A percentile compares a stretch with the other conserved stretches of the same genome.
Conservation (phyloP, 768 basidiomycete species). For the Gloeophyllum trabeum region DNA sequence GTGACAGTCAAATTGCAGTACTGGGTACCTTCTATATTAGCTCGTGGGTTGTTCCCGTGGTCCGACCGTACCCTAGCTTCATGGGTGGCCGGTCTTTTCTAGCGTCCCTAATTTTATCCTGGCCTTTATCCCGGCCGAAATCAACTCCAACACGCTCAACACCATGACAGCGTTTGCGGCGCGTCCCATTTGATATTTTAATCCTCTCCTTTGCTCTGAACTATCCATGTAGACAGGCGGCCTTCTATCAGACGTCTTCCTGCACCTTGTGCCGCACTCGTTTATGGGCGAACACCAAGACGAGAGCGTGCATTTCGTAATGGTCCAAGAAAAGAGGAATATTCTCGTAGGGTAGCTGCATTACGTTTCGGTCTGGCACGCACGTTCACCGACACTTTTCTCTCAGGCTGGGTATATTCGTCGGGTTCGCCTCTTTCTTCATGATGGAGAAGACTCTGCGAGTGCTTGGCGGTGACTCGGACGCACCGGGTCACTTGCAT, state of each 20-base stretch:
- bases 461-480: slow-evolving; percentile 48
- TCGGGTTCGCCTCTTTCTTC: slow-evolving; percentile 86
- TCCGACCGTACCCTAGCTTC: slow-evolving; percentile 6
- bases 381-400: neutral
- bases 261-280: slow-evolving; percentile 85
- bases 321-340: slow-evolving; percentile 87
- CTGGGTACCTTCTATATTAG: slow-evolving; percentile 94
- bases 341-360: slow-evolving; percentile 70
- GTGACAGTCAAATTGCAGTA: slow-evolving; percentile 29
- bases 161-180: slow-evolving; percentile 94
- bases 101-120: slow-evolving; percentile 93
- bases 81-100: slow-evolving; percentile 8
- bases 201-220: slow-evolving; percentile 9
- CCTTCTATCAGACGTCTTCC: slow-evolving; percentile 84
- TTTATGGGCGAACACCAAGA: slow-evolving; percentile 85
- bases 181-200: slow-evolving; percentile 17
- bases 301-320: slow-evolving; percentile 59
- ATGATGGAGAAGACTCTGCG: slow-evolving; percentile 88
- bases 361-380: slow-evolving; percentile 2
- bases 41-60: slow-evolving; percentile 49
- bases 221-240: slow-evolving; percentile 59
- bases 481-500: slow-evolving; percentile 46
- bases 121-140: slow-evolving; percentile 85
- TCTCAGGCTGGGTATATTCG: slow-evolving; percentile 64
- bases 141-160: slow-evolving; percentile 75